phyloP scores from a whole-genome alignment of 192 early-diverging fungal genomes.

The Coemansia sp. region DNA sequence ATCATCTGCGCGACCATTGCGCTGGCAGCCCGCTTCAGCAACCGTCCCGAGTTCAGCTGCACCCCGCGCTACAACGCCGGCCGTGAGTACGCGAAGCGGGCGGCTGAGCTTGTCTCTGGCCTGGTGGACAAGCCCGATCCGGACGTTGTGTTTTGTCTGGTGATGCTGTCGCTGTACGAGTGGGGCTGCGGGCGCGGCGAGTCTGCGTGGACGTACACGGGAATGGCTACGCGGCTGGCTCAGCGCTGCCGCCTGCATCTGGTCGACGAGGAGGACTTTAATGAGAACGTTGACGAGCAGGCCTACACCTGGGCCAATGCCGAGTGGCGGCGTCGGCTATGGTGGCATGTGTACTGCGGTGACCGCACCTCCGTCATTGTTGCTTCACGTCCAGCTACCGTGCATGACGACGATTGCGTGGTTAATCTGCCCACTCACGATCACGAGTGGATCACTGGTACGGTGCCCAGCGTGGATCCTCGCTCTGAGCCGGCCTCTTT shows the following conservation, averaged over 20 bases:
- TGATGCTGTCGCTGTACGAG: slow-evolving; percentile 51
- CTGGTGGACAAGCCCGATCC: slow-evolving; percentile 51
- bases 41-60: slow-evolving; percentile 44
- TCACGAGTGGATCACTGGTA: slow-evolving; percentile 46
- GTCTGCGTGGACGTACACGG: slow-evolving; percentile 53
- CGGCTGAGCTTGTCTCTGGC: slow-evolving; percentile 43
- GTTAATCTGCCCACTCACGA: slow-evolving; percentile 47
- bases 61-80: slow-evolving; percentile 50
- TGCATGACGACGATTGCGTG: slow-evolving; percentile 52
- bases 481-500: neutral
- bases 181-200: slow-evolving; percentile 55
- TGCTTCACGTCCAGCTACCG: slow-evolving; percentile 48
- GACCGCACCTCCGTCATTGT: slow-evolving; percentile 53
- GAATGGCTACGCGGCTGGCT: slow-evolving; percentile 50
- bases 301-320: slow-evolving; percentile 33
- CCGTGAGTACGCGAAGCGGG: slow-evolving; percentile 47
- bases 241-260: slow-evolving; percentile 50
- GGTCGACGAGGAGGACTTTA: slow-evolving; percentile 53
- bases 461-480: slow-evolving; percentile 11
- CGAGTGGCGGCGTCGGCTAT: slow-evolving; percentile 51
- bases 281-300: slow-evolving; percentile 41
- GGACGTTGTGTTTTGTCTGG: slow-evolving; percentile 46
- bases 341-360: slow-evolving; percentile 49
- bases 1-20: slow-evolving; percentile 40
- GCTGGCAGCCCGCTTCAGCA: slow-evolving; percentile 47